Evolutionary conservation across 306 rosid species (phyloP), one percentile per base, ranked within the genome.

Genomic region (Fragaria nilgerrensis): DNA sequence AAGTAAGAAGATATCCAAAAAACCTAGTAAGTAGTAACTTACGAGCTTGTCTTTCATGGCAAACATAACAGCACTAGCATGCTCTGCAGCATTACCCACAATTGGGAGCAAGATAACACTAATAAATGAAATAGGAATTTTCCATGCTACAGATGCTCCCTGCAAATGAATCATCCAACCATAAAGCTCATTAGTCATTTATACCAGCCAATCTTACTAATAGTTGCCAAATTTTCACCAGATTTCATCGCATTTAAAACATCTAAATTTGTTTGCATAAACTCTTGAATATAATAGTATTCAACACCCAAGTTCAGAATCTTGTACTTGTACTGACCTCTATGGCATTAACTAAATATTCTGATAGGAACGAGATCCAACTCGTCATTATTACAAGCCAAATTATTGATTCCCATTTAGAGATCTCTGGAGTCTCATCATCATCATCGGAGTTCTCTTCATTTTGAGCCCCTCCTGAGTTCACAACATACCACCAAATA

Each of bases 21-120:
- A 84, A 72, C 49, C 87, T 44, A 63, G 23, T 27, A 3, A 63
- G 84, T 44, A 63, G 41, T 14, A 2, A 50, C 84, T 86, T 77
- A 93, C 96, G 76, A 93, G 91, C 88, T 90, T 93, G 81, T 90
- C 97, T 88, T 93, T 90, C 91, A 89, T 86, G 79, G 97, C 96
- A 89, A 93, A 93, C 86, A 89, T 86, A 68, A 93, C 50, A 70
- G 96, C 97, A 77, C 94, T 89, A 69, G 96, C 97, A 86, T 93
- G 97, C 83, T 93, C 97, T 12, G 96, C 96, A 62, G 97, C 97
- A 84, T 93, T 90, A 68, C 92, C 94, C 83, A 88, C 96, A 49
- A 93, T 78, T 17, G 97, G 97, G 74, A 93, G 97, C 87, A 93
- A 79, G 79, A 93, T 81, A 61, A 93, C 96, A 71, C 96, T 89